A percentile compares a stretch with the other conserved stretches of the same genome.
phyloP scores from a whole-genome alignment of 1,284 basidiomycete genomes.

The Schizophyllum amplum region DNA sequence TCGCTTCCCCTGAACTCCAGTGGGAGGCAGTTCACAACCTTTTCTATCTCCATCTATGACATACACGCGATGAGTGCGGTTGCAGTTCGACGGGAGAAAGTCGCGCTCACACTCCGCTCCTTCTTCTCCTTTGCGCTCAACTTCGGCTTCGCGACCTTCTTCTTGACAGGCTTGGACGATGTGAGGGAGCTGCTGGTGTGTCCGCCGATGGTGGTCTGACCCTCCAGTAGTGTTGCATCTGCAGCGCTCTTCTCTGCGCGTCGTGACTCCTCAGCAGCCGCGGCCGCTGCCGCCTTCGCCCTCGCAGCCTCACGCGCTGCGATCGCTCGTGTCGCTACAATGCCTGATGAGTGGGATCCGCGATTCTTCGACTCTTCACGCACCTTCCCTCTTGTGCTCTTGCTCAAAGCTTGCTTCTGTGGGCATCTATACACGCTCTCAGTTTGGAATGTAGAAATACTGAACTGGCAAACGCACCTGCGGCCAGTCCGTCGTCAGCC shows the following conservation, averaged over 20 bases:
- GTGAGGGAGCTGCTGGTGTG: conserved; percentile 27
- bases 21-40: conserved; percentile 72
- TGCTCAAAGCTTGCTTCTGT: conserved; percentile 52
- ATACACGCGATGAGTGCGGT: background rate
- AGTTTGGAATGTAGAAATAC: background rate
- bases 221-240: conserved; percentile 27
- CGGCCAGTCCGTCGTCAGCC: conserved; percentile 86
- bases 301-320: conserved; percentile 15
- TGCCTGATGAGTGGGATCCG: no score
- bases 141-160: conserved; percentile 59
- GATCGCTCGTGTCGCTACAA: conserved; percentile 27
- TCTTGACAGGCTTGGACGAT: conserved; percentile 34
- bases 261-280: conserved; percentile 22
- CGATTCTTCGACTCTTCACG: conserved; percentile 26
- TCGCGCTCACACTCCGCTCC: conserved; percentile 53
- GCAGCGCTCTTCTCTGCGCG: conserved; percentile 27
- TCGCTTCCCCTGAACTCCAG: conserved; percentile 88
- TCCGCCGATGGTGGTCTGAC: conserved; percentile 32
- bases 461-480: conserved; percentile 51
- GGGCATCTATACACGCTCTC: conserved; percentile 41
- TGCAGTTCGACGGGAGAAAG: background rate
- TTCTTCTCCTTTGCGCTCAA: conserved; percentile 77
- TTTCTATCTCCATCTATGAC: conserved; percentile 60
- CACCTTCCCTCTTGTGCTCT: conserved; percentile 40
- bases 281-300: conserved; percentile 26